phyloP scores from a whole-genome alignment of 208 protist genomes.

The Strigomonas galati region DNA sequence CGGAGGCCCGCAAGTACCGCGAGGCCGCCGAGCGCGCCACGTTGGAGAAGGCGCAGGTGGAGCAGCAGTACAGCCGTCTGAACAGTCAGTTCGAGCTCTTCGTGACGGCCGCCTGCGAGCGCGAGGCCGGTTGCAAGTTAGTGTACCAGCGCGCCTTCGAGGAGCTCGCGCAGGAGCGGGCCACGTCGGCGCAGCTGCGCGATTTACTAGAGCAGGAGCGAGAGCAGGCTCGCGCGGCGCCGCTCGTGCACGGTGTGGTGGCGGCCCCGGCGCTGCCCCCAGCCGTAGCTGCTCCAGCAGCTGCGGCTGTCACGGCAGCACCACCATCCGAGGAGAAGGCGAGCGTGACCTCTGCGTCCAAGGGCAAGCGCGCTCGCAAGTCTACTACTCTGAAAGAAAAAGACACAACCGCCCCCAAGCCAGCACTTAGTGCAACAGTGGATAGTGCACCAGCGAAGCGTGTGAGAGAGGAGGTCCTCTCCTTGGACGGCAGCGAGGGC shows the following conservation, averaged over 20 bases:
- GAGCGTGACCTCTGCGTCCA: background rate
- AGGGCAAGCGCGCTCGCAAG: no score
- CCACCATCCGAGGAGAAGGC: background rate
- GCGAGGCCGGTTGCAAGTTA: conserved; percentile 61
- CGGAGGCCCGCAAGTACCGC: conserved; percentile 19
- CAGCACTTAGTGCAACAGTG: no score
- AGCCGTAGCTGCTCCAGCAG: no score
- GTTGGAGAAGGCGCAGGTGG: conserved; percentile 13
- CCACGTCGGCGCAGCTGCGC: conserved; percentile 30
- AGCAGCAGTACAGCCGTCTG: conserved; percentile 26
- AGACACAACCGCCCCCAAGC: no score
- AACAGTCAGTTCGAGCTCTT: conserved; percentile 67
- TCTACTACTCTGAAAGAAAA: no score
- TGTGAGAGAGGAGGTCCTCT: no score
- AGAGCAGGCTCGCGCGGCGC: conserved; percentile 12
- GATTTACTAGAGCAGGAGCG: conserved; percentile 32
- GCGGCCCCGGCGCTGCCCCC: no score
- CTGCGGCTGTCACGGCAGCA: no score
- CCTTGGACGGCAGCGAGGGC: no score
- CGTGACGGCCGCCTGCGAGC: conserved; percentile 54
- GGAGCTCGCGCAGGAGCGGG: conserved; percentile 46
- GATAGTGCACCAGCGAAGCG: no score
- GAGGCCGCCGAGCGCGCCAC: conserved; percentile 24
- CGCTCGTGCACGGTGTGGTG: conserved; percentile 12
- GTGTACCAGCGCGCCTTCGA: conserved; percentile 40